Conservation (phyloP, 768 basidiomycete species). For the Imleria badia region DNA sequence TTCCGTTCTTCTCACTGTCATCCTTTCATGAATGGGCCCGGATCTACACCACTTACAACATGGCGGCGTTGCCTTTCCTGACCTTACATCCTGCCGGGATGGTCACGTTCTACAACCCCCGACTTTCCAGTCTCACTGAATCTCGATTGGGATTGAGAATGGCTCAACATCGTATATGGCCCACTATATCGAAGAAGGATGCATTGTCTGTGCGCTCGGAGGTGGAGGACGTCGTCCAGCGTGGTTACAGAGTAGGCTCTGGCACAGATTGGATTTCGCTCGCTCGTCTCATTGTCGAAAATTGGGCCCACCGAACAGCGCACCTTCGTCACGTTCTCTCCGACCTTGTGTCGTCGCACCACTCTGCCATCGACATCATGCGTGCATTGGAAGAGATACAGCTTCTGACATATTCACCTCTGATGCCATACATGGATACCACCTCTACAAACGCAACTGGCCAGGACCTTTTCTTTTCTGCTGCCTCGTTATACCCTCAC, state of each 20-base stretch:
- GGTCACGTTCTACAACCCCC: constrained; percentile 4
- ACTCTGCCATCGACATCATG: neutral
- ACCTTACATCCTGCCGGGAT: constrained; percentile 3
- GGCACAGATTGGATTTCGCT: constrained; percentile 2
- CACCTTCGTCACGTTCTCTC: neutral
- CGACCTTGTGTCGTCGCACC: neutral
- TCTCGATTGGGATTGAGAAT: neutral
- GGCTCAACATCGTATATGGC: constrained; percentile 5
- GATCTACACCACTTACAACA: neutral
- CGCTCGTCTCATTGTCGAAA: constrained; percentile 1
- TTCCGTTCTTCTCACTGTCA: constrained; percentile 4
- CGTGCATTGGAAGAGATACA: constrained; percentile 1
- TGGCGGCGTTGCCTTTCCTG: neutral
- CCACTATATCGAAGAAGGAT: constrained; percentile 2
- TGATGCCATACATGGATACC: constrained; percentile 7
- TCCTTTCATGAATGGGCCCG: constrained; percentile 5
- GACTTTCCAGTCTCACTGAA: neutral
- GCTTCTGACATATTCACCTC: neutral
- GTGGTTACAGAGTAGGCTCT: constrained; percentile 1
- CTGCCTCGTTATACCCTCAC: neutral
- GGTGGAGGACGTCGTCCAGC: neutral
- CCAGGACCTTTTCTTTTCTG: neutral
- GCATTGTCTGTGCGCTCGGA: constrained; percentile 2
- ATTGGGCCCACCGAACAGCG: constrained; percentile 1
- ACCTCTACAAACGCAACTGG: neutral